A percentile compares a stretch with the other conserved stretches of the same genome.
Evolutionary conservation across 202 grass and related monocot species (phyloP).

Genomic region (Setaria italica): DNA sequence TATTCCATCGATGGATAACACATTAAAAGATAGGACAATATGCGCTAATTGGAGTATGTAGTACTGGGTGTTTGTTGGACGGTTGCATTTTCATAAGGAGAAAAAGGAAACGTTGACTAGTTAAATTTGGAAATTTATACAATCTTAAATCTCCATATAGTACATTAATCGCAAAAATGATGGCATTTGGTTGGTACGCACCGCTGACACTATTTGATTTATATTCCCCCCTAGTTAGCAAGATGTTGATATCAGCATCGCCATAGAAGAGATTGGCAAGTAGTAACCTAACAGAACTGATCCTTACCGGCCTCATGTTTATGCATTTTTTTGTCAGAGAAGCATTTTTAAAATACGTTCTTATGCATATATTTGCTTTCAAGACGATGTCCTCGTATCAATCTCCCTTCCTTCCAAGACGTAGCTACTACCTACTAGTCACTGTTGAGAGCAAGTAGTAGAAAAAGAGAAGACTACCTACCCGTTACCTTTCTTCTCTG

Average conservation of each 20-base stretch:
- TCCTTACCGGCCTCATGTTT: neutral
- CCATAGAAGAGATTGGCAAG: neutral
- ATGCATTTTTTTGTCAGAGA: neutral
- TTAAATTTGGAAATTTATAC: neutral
- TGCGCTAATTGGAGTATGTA: neutral
- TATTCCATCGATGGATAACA: neutral
- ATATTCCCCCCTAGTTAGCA: neutral
- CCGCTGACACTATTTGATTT: neutral
- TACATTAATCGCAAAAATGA: neutral
- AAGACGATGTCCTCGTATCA: neutral
- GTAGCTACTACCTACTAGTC: constrained; percentile 33
- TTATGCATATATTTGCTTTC: constrained; percentile 42
- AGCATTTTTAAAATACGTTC: neutral
- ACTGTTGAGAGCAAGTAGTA: neutral
- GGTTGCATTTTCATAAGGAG: neutral
- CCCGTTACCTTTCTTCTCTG: neutral
- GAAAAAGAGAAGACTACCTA: constrained; percentile 25
- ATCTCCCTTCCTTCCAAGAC: constrained; percentile 14
- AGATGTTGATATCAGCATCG: constrained; percentile 15
- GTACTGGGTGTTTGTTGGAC: neutral
- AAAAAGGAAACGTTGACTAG: neutral
- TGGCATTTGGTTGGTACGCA: neutral
- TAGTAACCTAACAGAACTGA: neutral
- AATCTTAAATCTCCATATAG: neutral
- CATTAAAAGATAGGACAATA: constrained; percentile 6